These are phyloP conservation scores for Populus deltoides DNA, from an alignment of 345 rosid genomes.

Conservation along the genomic window DNA sequence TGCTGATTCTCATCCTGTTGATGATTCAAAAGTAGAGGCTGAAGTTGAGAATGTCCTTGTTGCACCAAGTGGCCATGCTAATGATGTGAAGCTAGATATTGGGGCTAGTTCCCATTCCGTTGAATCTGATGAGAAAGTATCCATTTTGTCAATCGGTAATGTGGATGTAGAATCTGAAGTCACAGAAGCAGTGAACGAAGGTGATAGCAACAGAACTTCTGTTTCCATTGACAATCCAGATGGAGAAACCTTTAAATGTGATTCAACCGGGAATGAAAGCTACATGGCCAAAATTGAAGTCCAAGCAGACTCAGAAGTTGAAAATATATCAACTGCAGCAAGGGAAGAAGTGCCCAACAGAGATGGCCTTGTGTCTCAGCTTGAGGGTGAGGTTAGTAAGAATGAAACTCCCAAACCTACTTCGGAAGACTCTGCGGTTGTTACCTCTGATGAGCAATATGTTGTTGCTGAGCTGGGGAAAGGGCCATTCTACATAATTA, in stretches of 20 bases:
- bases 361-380: slow-evolving; percentile 7
- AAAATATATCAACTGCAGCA: neutral
- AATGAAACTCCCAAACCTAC: slow-evolving; percentile 20
- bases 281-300: slow-evolving; percentile 16
- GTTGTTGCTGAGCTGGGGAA: slow-evolving; percentile 41
- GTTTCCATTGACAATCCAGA: slow-evolving; percentile 7
- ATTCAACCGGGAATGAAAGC: slow-evolving; percentile 18
- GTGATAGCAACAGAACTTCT: neutral
- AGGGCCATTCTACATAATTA: slow-evolving; percentile 52
- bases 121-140: slow-evolving; percentile 18
- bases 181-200: neutral
- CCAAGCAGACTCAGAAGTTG: slow-evolving; percentile 9
- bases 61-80: slow-evolving; percentile 16
- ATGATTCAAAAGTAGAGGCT: slow-evolving; percentile 3
- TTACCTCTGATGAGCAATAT: slow-evolving; percentile 40
- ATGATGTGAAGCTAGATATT: slow-evolving; percentile 8
- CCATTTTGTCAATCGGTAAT: slow-evolving; percentile 12
- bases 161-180: slow-evolving; percentile 9
- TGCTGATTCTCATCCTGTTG: slow-evolving; percentile 13
- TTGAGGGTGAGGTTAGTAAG: slow-evolving; percentile 16
- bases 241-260: slow-evolving; percentile 5
- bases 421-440: slow-evolving; percentile 28
- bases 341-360: neutral
- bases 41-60: slow-evolving; percentile 24
- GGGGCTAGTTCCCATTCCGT: slow-evolving; percentile 12